These are phyloP conservation scores for Singerocomus rubriflavus DNA, from an alignment of 1,284 basidiomycete species.

Conservation along the genomic window DNA sequence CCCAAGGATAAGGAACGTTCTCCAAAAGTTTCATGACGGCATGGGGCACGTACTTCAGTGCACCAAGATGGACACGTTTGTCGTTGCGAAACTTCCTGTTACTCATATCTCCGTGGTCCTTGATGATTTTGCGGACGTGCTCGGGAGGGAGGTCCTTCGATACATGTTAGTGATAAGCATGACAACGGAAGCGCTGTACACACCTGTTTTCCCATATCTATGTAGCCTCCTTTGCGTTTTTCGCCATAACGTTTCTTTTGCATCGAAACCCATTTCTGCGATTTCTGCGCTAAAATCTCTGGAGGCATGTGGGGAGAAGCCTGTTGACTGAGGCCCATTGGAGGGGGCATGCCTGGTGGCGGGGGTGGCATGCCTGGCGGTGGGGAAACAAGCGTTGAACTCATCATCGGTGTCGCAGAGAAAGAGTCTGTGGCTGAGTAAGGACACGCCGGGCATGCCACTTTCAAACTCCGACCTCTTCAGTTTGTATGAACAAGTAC, in stretches of 20 bases:
- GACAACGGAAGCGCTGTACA: slow-evolving; percentile 25
- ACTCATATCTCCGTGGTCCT: slow-evolving; percentile 97
- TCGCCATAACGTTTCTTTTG: slow-evolving; percentile 89
- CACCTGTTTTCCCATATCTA: slow-evolving; percentile 93
- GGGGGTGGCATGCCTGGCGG: slow-evolving; percentile 64
- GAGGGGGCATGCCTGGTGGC: slow-evolving; percentile 58
- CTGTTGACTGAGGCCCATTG: slow-evolving; percentile 45
- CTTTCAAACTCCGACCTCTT: slow-evolving; percentile 23
- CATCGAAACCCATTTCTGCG: slow-evolving; percentile 92
- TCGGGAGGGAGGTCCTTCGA: slow-evolving; percentile 82
- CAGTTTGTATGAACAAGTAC: not conserved
- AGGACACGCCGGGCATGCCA: not conserved
- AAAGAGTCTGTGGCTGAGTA: slow-evolving; percentile 31
- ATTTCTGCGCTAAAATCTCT: slow-evolving; percentile 80
- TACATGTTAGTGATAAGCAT: slow-evolving; percentile 5
- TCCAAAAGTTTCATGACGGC: slow-evolving; percentile 99
- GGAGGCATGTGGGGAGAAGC: slow-evolving; percentile 65
- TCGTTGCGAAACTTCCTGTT: slow-evolving; percentile 97
- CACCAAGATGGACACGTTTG: slow-evolving; percentile 97
- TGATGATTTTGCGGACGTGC: slow-evolving; percentile 96
- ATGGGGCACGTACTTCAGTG: slow-evolving; percentile 98
- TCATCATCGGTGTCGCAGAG: slow-evolving; percentile 34
- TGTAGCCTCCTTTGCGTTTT: slow-evolving; percentile 83
- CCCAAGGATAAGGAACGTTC: slow-evolving; percentile 99
- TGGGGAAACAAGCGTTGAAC: slow-evolving; percentile 30